Percentiles rank a stretch among this genome's conserved stretches.
These are phyloP conservation scores for Persicaria maculosa DNA, from an alignment of 148 eudicot genomes.

Conservation along the genomic window DNA sequence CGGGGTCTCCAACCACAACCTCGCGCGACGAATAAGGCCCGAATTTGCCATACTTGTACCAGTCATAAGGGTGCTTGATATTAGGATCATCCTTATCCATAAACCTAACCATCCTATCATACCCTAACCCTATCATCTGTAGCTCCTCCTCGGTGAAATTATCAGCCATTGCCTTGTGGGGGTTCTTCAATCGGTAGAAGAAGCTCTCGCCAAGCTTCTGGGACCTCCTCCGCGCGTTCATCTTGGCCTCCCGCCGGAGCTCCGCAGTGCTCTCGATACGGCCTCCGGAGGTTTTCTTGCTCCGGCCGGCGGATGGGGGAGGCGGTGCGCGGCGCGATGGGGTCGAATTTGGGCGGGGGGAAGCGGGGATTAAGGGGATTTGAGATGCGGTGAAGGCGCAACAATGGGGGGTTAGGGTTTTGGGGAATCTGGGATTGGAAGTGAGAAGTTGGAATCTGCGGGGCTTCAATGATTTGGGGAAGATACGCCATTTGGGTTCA, in stretches of 20 bases:
- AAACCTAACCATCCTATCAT: slow-evolving; percentile 88
- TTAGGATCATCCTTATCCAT: slow-evolving; percentile 90
- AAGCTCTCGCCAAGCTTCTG: slow-evolving; percentile 60
- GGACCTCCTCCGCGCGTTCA: slow-evolving; percentile 51
- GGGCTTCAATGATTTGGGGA: slow-evolving; percentile 31
- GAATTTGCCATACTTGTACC: slow-evolving; percentile 90
- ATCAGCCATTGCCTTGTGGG: slow-evolving; percentile 64
- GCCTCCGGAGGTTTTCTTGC: slow-evolving; percentile 53
- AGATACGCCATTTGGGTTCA: slow-evolving; percentile 21
- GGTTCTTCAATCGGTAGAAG: slow-evolving; percentile 81
- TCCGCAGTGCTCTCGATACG: slow-evolving; percentile 66
- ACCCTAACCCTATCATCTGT: slow-evolving; percentile 86
- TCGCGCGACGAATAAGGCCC: slow-evolving; percentile 97
- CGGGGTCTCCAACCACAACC: slow-evolving; percentile 79
- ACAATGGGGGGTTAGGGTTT: slow-evolving; percentile 14
- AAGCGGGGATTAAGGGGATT: slow-evolving; percentile 16
- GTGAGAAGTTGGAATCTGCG: slow-evolving; percentile 19
- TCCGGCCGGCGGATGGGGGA: slow-evolving; percentile 72
- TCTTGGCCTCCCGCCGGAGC: slow-evolving; percentile 61
- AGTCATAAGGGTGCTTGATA: slow-evolving; percentile 74
- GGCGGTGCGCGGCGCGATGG: slow-evolving; percentile 19
- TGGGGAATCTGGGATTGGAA: slow-evolving; percentile 11
- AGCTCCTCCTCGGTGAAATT: slow-evolving; percentile 88
- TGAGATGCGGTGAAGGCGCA: slow-evolving; percentile 13
- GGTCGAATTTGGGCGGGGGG: slow-evolving; percentile 23